Evolutionary conservation across 345 rosid species (phyloP), one percentile per base, ranked within the genome.

Genomic region (Pistacia vera): DNA sequence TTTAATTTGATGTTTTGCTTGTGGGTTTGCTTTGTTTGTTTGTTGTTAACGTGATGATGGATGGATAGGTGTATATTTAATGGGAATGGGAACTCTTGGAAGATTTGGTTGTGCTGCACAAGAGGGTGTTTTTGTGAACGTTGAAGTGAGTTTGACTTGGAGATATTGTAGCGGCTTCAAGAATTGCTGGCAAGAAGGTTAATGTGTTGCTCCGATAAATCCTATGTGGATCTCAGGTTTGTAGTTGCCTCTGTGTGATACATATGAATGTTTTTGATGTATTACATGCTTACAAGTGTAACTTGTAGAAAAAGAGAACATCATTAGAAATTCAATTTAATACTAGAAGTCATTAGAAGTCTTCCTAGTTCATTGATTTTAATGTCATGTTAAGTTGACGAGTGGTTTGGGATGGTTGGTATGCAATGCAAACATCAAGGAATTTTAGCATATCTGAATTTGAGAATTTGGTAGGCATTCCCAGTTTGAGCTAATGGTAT

Each of bases 141-240:
- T 96, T 30, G 99, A 96, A 93, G 98, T 75, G 98, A 93, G 78
- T 96, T 96, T 79, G 99, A 96, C 81, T 82, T 96, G 86, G 93
- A 92, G 58, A 93, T 63, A 93, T 96, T 73, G 90, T 93, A 58
- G 88, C 88, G 69, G 97, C 98, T 85, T 86, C 99, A 25, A 89
- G 93, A 58, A 86, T 91, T 72, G 87, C 97, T 64, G 97, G 97
- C 61, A 90, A 91, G 82, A 89, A 86, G 87, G 97, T 93, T 77
- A 93, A 93, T 83, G 97, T 96, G 51, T 80, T 96, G 71, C 97
- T 96, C 49, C 97, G 98, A 96, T 96, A 82, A 96, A 96, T 83
- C 99, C 99, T 2, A 96, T 74, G 99, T 96, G 12, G 98, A 97
- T 78, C 98, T 81, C 99, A 93, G 98, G 99, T 94, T 83, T 62